These are phyloP conservation scores for Ambrosia artemisiifolia DNA, from an alignment of 129 eudicot genomes.

Conservation along the genomic window DNA sequence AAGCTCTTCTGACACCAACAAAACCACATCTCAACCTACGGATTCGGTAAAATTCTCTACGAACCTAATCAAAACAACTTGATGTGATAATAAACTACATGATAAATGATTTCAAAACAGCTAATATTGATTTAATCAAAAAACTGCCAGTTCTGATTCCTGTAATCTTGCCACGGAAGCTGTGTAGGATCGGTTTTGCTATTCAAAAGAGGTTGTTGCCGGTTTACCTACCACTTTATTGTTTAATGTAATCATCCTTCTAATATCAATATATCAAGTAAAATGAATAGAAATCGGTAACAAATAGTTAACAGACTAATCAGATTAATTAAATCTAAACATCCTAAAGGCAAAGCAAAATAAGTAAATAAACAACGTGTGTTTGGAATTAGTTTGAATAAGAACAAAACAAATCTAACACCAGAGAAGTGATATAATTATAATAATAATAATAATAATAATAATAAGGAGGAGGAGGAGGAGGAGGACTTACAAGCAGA, in stretches of 20 bases:
- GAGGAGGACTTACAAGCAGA: slow-evolving; percentile 45
- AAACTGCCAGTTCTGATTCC: slow-evolving; percentile 1
- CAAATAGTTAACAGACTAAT: background rate
- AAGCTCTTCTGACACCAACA: background rate
- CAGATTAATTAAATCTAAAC: background rate
- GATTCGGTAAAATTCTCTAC: background rate
- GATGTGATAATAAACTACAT: background rate
- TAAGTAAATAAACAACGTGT: background rate
- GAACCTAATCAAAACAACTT: background rate
- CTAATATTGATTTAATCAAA: background rate
- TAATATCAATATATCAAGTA: background rate
- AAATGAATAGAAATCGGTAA: background rate
- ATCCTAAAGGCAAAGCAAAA: slow-evolving; percentile 7
- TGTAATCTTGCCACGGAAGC: background rate
- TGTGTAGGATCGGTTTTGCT: too few relatives aligned
- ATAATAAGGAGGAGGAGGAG: background rate
- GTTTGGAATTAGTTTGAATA: background rate
- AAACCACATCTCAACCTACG: background rate
- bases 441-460: too few relatives aligned
- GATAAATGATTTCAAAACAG: background rate
- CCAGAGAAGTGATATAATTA: too few relatives aligned
- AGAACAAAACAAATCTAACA: background rate
- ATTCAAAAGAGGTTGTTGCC: too few relatives aligned
- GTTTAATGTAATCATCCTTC: too few relatives aligned
- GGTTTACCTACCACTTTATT: too few relatives aligned